These are phyloP conservation scores for Bipolaris sorokiniana DNA, from an alignment of 2,329 filamentous ascomycete genomes.

Conservation along the genomic window DNA sequence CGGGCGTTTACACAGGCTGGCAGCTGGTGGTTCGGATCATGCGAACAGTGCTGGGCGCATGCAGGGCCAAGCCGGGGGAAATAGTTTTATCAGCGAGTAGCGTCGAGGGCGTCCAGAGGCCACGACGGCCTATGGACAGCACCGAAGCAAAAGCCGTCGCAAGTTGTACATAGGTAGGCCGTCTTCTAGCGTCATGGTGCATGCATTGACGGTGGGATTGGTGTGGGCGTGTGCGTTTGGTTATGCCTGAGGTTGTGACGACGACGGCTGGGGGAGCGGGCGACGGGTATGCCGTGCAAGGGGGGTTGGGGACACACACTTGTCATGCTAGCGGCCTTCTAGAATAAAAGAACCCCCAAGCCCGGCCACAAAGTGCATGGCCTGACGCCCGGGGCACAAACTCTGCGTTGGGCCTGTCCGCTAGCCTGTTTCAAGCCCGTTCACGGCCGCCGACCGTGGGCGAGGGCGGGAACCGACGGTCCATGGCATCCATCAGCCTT, in stretches of 20 bases:
- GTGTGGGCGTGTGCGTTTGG: not conserved
- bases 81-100: slow-evolving; percentile 1
- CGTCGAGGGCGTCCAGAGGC: too few relatives aligned
- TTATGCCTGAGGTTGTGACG: not conserved
- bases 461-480: slow-evolving; percentile 2
- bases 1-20: slow-evolving; percentile 39
- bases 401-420: slow-evolving; percentile 6
- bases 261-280: slow-evolving; percentile 10
- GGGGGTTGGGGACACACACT: not conserved
- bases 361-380: not conserved
- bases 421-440: slow-evolving; percentile 26
- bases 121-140: not conserved
- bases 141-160: not conserved
- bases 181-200: slow-evolving; percentile 19
- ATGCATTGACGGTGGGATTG: slow-evolving; percentile 18
- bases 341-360: slow-evolving; percentile 21
- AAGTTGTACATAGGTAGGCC: not conserved
- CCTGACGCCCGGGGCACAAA: not conserved
- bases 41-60: slow-evolving; percentile 16
- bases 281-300: slow-evolving; percentile 16
- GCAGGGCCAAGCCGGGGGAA: slow-evolving; percentile 17
- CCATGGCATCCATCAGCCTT: not conserved
- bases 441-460: slow-evolving; percentile 4
- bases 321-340: slow-evolving; percentile 24
- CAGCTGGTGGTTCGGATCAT: slow-evolving; percentile 34